Evolutionary conservation across 1,139 yeast species (phyloP), one percentile per base, ranked within the genome.

Genomic region (Yamadazyma epiphylla): DNA sequence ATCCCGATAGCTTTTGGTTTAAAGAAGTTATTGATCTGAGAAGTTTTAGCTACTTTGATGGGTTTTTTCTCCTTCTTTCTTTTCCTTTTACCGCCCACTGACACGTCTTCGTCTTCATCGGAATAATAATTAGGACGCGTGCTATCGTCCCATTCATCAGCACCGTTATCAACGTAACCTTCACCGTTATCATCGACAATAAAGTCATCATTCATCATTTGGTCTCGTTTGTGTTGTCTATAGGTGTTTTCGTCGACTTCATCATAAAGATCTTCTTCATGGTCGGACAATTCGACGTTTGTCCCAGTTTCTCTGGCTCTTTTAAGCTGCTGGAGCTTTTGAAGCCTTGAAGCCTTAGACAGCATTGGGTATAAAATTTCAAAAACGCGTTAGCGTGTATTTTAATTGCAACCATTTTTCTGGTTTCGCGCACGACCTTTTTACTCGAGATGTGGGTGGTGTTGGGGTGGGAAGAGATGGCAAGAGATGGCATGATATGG

Each of bases 161-260:
- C 86, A 31, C 97, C 97, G 28, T 83, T 84, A 48, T 91, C 96
- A 2, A 86, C 89, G 49, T 91, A 91, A 0, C 94, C 94, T 42
- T 80, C 81, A 10, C 95, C 95, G 42, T 82, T 79, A 53, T 91
- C 97, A 50, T 88, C 96, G 2, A 87, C 95, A 29, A 91, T 91
- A 52, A 91, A 91, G 51, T 89, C 96, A 50, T 89, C 96, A 41
- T 84, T 80, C 60, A 87, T 69, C 33, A 91, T 66, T 38, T 88
- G 87, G 36, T 83, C 76, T 43, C 95, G 74, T 50, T 85, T 86
- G 51, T 79, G 85, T 42, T 74, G 73, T 43, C 91, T 67, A 57
- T 76, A 89, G 19, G 83, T 78, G 25, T 73, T 80, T 46, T 88
- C 95, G 50, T 85, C 95, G 7, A 88, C 82, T 47, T 85, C 89